These are phyloP conservation scores for Micractinium conductrix DNA, from an alignment of 139 green algal genomes.

Conservation along the genomic window DNA sequence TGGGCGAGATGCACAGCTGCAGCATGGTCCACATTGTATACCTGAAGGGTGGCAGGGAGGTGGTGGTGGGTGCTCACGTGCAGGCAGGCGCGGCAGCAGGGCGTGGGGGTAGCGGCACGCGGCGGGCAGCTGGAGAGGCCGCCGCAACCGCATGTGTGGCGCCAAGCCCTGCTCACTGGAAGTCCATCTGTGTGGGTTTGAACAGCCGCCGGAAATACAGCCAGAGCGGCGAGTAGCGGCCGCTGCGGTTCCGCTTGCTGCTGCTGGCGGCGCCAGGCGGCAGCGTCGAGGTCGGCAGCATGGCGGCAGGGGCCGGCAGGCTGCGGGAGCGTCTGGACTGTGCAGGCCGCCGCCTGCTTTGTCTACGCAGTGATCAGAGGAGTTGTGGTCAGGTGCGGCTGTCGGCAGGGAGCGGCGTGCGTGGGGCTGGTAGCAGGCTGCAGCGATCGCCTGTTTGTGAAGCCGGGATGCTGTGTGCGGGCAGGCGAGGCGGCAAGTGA, in stretches of 20 bases:
- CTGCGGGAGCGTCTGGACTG: too few relatives aligned
- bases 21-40: conserved; percentile 98
- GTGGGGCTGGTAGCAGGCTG: too few relatives aligned
- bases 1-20: conserved; percentile 91
- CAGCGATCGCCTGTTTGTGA: too few relatives aligned
- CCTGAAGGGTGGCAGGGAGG: conserved; percentile 59
- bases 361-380: too few relatives aligned
- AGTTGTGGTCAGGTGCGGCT: too few relatives aligned
- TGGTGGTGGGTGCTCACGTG: too few relatives aligned
- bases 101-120: background rate
- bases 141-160: background rate
- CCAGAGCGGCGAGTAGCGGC: conserved; percentile 34
- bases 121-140: background rate
- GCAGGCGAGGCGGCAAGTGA: too few relatives aligned
- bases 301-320: too few relatives aligned
- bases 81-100: background rate
- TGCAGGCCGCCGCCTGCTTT: too few relatives aligned
- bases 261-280: too few relatives aligned
- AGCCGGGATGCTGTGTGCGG: too few relatives aligned
- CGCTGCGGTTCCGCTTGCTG: conserved; percentile 3
- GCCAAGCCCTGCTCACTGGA: conserved; percentile 70
- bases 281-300: conserved; percentile 26
- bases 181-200: conserved; percentile 88
- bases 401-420: too few relatives aligned
- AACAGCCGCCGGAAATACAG: conserved; percentile 80